Evolutionary conservation across 768 basidiomycete species (phyloP).

Genomic region (Collybia nuda): DNA sequence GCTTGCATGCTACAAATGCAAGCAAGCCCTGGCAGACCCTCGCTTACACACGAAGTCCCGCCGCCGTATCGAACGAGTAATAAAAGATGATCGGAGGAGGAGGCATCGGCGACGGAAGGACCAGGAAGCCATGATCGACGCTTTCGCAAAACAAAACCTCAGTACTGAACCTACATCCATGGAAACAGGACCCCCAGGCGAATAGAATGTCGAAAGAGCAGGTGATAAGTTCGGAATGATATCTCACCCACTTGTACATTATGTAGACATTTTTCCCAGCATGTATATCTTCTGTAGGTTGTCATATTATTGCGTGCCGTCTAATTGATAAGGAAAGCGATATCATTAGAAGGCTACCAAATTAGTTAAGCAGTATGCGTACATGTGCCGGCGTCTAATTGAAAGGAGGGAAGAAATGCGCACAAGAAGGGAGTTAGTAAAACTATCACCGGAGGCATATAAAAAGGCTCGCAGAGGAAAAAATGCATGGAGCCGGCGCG

Average conservation of each 20-base stretch:
- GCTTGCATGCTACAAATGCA: slow-evolving; percentile 79
- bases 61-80: slow-evolving; percentile 74
- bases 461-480: no score
- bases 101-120: slow-evolving; percentile 83
- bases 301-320: neutral
- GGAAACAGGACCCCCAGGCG: slow-evolving; percentile 22
- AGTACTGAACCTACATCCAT: slow-evolving; percentile 24
- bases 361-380: no score
- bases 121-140: slow-evolving; percentile 79
- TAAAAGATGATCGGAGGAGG: slow-evolving; percentile 81
- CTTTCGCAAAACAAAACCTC: slow-evolving; percentile 63
- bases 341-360: no score
- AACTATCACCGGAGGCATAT: no score
- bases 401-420: no score
- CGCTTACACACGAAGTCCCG: slow-evolving; percentile 61
- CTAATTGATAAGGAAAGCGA: no score
- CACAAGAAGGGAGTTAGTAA: no score
- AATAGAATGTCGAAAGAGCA: slow-evolving; percentile 7
- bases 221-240: slow-evolving; percentile 1
- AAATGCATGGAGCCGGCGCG: no score
- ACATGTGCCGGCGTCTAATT: no score
- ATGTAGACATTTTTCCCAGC: slow-evolving; percentile 8
- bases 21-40: slow-evolving; percentile 67
- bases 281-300: slow-evolving; percentile 11
- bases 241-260: slow-evolving; percentile 10